A percentile compares a stretch with the other conserved stretches of the same genome.
These are phyloP conservation scores for Ophiostoma triangulosporum DNA, from an alignment of 2,329 filamentous ascomycete species.

Conservation along the genomic window DNA sequence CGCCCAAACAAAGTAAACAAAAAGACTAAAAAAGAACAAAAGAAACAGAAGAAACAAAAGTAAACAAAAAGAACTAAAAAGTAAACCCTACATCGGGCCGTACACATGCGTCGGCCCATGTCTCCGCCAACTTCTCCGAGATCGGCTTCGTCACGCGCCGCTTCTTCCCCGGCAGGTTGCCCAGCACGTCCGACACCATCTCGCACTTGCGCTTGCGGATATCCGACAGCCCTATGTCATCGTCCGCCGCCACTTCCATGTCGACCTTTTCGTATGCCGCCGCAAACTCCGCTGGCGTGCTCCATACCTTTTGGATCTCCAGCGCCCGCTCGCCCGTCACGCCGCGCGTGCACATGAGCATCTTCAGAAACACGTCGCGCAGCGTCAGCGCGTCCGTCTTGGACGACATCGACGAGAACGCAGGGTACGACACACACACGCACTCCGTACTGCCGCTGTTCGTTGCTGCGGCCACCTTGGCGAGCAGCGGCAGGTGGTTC, in stretches of 20 bases:
- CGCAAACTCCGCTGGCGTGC: constrained; percentile 58
- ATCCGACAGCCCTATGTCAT: constrained; percentile 19
- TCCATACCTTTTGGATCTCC: constrained; percentile 68
- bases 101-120: constrained; percentile 45
- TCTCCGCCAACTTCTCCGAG: constrained; percentile 56
- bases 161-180: constrained; percentile 49
- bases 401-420: constrained; percentile 57
- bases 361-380: constrained; percentile 65
- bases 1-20: neutral
- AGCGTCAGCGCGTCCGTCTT: constrained; percentile 65
- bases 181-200: constrained; percentile 45
- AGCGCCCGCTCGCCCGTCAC: constrained; percentile 66
- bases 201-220: constrained; percentile 43
- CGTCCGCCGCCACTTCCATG: constrained; percentile 22
- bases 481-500: constrained; percentile 52
- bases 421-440: constrained; percentile 50
- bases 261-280: constrained; percentile 49
- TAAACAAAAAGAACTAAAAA: neutral
- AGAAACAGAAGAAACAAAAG: neutral
- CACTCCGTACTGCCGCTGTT: neutral
- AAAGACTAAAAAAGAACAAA: neutral
- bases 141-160: constrained; percentile 50
- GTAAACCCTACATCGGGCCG: neutral
- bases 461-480: constrained; percentile 35
- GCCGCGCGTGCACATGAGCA: constrained; percentile 70